phyloP scores from a whole-genome alignment of 1,284 basidiomycete species.

The Naganishia sp. region DNA sequence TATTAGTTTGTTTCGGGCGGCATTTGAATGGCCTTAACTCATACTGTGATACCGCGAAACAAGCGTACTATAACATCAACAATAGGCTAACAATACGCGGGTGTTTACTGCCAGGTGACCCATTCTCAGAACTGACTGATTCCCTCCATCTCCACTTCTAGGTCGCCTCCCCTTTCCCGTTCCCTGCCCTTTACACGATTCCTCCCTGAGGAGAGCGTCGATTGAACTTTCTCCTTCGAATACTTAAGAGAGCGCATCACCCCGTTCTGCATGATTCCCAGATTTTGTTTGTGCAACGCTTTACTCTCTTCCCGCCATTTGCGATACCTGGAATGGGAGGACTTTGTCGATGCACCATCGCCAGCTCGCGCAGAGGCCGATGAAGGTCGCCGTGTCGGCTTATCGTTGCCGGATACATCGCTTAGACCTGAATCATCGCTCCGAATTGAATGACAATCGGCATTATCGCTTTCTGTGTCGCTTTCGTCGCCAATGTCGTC shows the following conservation, averaged over 20 bases:
- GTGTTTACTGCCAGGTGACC: too few relatives aligned
- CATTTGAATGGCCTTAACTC: too few relatives aligned
- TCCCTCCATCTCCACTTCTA: constrained; percentile 50
- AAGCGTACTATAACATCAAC: too few relatives aligned
- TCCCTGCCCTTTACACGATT: constrained; percentile 24
- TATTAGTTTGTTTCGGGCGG: too few relatives aligned
- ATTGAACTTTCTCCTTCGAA: constrained; percentile 51
- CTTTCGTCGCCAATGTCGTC: constrained; percentile 32
- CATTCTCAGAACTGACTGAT: constrained; percentile 42
- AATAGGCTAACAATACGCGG: too few relatives aligned
- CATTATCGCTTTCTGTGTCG: constrained; percentile 31
- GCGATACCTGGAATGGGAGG: constrained; percentile 38
- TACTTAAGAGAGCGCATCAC: constrained; percentile 49
- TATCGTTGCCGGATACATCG: constrained; percentile 29
- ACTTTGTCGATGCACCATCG: constrained; percentile 31
- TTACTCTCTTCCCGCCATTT: constrained; percentile 43
- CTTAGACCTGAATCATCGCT: constrained; percentile 12
- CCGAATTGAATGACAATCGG: constrained; percentile 3
- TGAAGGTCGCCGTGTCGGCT: constrained; percentile 17
- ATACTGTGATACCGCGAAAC: neutral
- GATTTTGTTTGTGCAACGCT: constrained; percentile 47
- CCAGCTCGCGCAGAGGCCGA: constrained; percentile 7
- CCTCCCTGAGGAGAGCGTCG: constrained; percentile 40
- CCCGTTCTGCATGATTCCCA: constrained; percentile 53
- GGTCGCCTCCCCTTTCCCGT: constrained; percentile 37